Percentiles rank a stretch among this genome's conserved stretches.
Evolutionary conservation across 2,329 filamentous ascomycete species (phyloP).

Genomic region (Fusarium tjaetaba): DNA sequence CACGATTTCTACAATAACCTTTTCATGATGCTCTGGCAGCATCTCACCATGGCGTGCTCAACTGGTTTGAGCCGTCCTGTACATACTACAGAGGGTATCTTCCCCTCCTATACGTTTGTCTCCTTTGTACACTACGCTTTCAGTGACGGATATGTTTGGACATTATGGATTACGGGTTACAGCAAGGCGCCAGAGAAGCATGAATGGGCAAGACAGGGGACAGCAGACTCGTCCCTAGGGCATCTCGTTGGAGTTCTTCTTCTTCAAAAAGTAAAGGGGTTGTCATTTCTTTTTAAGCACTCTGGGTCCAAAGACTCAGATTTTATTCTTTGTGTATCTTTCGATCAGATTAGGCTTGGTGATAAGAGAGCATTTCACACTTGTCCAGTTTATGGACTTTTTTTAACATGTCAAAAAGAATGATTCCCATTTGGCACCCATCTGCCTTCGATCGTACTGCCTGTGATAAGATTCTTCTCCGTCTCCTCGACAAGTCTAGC

Average conservation of each 20-base stretch:
- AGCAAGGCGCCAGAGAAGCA: slow-evolving; percentile 40
- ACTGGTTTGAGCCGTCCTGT: slow-evolving; percentile 27
- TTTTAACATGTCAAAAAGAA: slow-evolving; percentile 21
- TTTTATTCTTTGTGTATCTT: neutral
- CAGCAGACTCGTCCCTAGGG: slow-evolving; percentile 15
- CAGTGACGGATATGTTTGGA: slow-evolving; percentile 29
- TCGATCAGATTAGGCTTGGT: neutral
- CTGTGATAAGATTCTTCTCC: slow-evolving; percentile 8
- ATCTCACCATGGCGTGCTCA: slow-evolving; percentile 13
- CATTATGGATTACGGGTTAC: slow-evolving; percentile 33
- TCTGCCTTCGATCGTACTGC: slow-evolving; percentile 4
- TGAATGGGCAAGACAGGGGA: slow-evolving; percentile 17
- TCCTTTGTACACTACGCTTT: slow-evolving; percentile 31
- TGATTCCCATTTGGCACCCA: slow-evolving; percentile 20
- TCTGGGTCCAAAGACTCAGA: neutral
- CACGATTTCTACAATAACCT: slow-evolving; percentile 5
- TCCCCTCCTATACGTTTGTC: slow-evolving; percentile 12
- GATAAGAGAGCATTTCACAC: slow-evolving; percentile 21
- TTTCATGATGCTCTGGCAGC: slow-evolving; percentile 31
- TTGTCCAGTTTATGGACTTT: slow-evolving; percentile 11
- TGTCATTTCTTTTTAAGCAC: neutral
- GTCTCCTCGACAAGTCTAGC: slow-evolving; percentile 20
- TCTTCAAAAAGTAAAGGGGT: slow-evolving; percentile 10
- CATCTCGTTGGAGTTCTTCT: slow-evolving; percentile 33
- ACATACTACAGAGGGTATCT: slow-evolving; percentile 17